Conservation (phyloP, 2,329 filamentous ascomycete species). For the Trichoderma guizhouense region DNA sequence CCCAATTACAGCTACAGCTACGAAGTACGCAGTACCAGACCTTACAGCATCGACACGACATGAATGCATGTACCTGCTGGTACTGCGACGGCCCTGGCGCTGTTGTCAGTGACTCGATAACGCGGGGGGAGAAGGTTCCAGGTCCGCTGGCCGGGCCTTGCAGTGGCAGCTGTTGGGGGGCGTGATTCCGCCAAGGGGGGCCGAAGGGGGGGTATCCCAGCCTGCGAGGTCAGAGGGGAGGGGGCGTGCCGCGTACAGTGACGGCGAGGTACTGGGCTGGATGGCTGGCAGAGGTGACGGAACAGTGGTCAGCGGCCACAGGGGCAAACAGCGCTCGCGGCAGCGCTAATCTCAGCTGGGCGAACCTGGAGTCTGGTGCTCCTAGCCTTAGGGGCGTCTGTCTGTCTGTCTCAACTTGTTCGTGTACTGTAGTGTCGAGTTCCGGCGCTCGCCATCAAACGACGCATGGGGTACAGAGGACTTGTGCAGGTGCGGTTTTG, state of each 20-base stretch:
- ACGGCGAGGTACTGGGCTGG: slow-evolving; percentile 1
- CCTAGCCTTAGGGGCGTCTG: background rate
- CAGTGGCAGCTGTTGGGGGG: slow-evolving; percentile 4
- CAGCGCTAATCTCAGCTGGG: slow-evolving; percentile 18
- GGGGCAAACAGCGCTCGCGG: slow-evolving; percentile 7
- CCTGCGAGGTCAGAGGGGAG: background rate
- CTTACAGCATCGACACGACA: slow-evolving; percentile 1
- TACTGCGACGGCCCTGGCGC: slow-evolving; percentile 10
- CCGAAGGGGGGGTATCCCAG: background rate
- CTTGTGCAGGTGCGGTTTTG: background rate
- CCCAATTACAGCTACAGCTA: background rate
- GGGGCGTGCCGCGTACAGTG: background rate
- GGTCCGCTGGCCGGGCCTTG: background rate
- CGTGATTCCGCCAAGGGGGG: slow-evolving; percentile 1
- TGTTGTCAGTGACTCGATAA: slow-evolving; percentile 17
- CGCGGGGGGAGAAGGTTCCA: slow-evolving; percentile 2
- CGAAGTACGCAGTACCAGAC: too few species aligned
- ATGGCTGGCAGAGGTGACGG: background rate
- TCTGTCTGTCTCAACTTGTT: background rate
- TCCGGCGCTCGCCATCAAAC: background rate
- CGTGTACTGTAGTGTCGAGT: background rate
- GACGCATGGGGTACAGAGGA: background rate
- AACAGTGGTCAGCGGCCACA: slow-evolving; percentile 14
- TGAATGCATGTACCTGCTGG: background rate
- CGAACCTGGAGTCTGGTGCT: background rate